Base-by-base conservation (phyloP, 1,139 yeast species). In the Spathaspora sp. region DNA sequence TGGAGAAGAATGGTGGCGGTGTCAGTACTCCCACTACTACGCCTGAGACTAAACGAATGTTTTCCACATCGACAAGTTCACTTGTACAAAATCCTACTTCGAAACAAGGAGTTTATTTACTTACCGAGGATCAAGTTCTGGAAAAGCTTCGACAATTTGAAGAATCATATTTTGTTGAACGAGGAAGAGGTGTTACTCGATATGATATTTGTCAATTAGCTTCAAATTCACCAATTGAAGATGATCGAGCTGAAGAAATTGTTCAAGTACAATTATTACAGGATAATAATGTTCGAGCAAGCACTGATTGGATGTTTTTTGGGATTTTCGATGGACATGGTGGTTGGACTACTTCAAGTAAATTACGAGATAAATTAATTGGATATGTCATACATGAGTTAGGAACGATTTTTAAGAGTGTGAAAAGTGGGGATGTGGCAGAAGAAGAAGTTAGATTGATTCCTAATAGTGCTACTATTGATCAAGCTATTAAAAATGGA, bases 291-390 rank as follows among this genome's bases (percentile, higher is more conserved):
- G 70, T 74, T 46, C 72, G 70, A 46, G 78, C 81, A 2, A 74
- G 80, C 40, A 78, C 95, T 0, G 97, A 91, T 64, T 86, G 97
- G 88, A 86, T 88, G 81, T 89, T 93, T 60, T 95, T 95, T 78
- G 97, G 98, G 2, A 81, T 95, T 0, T 93, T 86, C 63, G 99
- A 93, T 65, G 99, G 99, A 10, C 99, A 93, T 65, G 90, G 96
- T 3, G 99, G 99, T 16, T 90, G 96, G 84, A 88, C 89, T 50
- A 95, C 99, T 1, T 84, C 95, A 50, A 81, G 89, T 29, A 88
- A 85, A 61, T 76, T 93, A 51, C 78, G 96, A 50, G 95, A 89
- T 53, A 84, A 84, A 54, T 74, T 93, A 56, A 83, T 93, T 27
- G 80, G 82, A 47, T 80, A 78, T 55, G 95, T 93, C 13, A 80